These are phyloP conservation scores for Schizophyllum amplum DNA, from an alignment of 1,284 basidiomycete genomes.

Conservation along the genomic window DNA sequence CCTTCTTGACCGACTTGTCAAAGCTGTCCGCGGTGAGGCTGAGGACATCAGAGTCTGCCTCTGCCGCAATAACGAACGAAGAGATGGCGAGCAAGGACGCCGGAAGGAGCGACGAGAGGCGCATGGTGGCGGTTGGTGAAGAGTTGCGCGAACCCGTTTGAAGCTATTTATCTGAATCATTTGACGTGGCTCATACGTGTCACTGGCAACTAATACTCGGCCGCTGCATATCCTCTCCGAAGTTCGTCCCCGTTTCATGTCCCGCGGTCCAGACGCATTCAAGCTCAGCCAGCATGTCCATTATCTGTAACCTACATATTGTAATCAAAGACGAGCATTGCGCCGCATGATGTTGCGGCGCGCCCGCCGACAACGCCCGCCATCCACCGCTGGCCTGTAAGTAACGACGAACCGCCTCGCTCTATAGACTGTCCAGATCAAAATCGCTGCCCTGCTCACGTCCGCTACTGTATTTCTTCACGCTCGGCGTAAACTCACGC, in stretches of 20 bases:
- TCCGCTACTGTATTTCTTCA: constrained; percentile 55
- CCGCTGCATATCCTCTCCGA: not conserved
- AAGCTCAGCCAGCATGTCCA: not conserved
- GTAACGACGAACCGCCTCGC: constrained; percentile 2
- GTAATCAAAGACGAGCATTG: not conserved
- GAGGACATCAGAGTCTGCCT: constrained; percentile 74
- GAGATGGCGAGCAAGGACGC: constrained; percentile 45
- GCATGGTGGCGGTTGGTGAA: constrained; percentile 42
- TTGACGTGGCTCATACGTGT: not conserved
- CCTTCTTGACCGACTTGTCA: constrained; percentile 57
- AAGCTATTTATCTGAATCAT: not conserved
- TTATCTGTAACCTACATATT: not conserved
- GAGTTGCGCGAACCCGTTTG: not conserved
- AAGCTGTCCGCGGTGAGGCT: constrained; percentile 70
- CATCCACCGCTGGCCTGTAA: not conserved
- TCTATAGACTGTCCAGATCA: constrained; percentile 46
- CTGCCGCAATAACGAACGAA: constrained; percentile 47
- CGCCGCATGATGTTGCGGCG: not conserved
- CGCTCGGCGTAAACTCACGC: constrained; percentile 43
- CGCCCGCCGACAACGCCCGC: not conserved
- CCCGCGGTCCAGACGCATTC: not conserved
- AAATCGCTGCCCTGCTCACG: constrained; percentile 60
- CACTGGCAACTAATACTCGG: not conserved
- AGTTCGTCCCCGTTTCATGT: not conserved
- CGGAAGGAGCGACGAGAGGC: constrained; percentile 45